Evolutionary conservation across 2,329 filamentous ascomycete species (phyloP).

Genomic region (Aspergillus sp.): DNA sequence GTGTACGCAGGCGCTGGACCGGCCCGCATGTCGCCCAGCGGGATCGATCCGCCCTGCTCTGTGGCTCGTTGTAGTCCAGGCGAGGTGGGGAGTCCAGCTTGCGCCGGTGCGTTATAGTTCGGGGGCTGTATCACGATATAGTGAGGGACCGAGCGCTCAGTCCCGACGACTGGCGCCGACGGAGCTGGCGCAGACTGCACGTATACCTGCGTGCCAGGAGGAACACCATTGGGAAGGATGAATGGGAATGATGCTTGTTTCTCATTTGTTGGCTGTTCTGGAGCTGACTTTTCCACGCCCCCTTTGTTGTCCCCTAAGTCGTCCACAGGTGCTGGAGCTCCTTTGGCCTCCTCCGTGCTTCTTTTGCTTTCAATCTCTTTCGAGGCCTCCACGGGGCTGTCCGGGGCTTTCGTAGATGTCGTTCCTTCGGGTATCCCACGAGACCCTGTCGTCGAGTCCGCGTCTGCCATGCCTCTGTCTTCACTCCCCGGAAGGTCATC

Average conservation of each 20-base stretch:
- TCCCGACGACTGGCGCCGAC: slow-evolving; percentile 57
- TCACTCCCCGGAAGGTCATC: slow-evolving; percentile 12
- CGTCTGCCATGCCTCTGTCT: too few species aligned
- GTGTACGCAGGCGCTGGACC: slow-evolving; percentile 34
- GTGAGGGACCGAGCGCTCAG: slow-evolving; percentile 30
- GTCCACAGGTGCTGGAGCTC: not conserved
- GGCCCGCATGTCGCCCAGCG: slow-evolving; percentile 57
- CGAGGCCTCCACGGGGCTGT: not conserved
- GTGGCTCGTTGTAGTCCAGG: slow-evolving; percentile 63
- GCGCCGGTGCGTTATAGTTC: slow-evolving; percentile 46
- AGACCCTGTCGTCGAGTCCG: not conserved
- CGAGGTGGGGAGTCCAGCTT: slow-evolving; percentile 62
- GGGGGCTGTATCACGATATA: slow-evolving; percentile 62
- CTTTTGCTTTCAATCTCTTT: not conserved
- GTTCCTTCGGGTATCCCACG: not conserved
- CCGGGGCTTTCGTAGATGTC: slow-evolving; percentile 1
- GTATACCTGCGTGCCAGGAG: slow-evolving; percentile 7
- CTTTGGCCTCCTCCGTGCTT: not conserved
- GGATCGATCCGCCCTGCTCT: slow-evolving; percentile 61
- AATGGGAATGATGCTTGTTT: slow-evolving; percentile 10
- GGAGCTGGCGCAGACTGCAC: slow-evolving; percentile 29
- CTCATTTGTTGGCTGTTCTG: slow-evolving; percentile 1
- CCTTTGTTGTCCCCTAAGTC: not conserved
- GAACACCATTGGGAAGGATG: slow-evolving; percentile 5
- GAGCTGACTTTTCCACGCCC: not conserved